phyloP scores from a whole-genome alignment of 169 alveolate genomes.

The Plasmodium ovale region DNA sequence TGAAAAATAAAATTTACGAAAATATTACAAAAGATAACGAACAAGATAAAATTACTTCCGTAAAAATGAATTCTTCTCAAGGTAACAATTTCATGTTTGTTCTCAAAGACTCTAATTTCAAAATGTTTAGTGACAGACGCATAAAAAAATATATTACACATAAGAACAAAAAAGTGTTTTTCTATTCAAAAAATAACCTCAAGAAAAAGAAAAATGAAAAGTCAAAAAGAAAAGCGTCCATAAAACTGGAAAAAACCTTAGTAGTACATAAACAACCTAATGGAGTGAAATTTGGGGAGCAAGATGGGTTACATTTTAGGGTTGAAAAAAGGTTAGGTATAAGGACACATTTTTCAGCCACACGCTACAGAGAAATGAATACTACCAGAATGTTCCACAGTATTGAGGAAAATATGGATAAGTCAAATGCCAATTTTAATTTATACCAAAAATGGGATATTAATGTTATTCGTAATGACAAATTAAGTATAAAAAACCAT shows the following conservation, averaged over 20 bases:
- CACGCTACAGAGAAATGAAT: slow-evolving; percentile 13
- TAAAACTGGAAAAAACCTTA: background rate
- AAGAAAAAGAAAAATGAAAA: slow-evolving; percentile 17
- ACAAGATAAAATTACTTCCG: background rate
- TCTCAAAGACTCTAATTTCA: slow-evolving; percentile 13
- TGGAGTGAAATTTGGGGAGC: background rate
- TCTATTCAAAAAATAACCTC: slow-evolving; percentile 26
- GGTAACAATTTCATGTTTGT: slow-evolving; percentile 7
- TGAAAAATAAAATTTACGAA: slow-evolving; percentile 45
- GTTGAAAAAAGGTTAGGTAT: slow-evolving; percentile 2
- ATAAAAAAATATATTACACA: slow-evolving; percentile 22
- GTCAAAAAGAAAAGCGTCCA: slow-evolving; percentile 3
- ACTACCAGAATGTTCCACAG: background rate
- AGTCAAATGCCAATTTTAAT: background rate
- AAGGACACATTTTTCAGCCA: background rate
- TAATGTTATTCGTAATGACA: background rate
- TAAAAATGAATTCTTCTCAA: background rate
- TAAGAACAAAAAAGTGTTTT: slow-evolving; percentile 18
- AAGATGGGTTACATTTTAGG: background rate
- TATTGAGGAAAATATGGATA: background rate
- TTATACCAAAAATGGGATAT: background rate
- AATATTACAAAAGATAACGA: slow-evolving; percentile 28
- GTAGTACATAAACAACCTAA: background rate
- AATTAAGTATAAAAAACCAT: slow-evolving; percentile 5
- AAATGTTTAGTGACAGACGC: slow-evolving; percentile 25